phyloP scores from a whole-genome alignment of 2,329 filamentous ascomycete species.

The Paraphaeosphaeria minitans region DNA sequence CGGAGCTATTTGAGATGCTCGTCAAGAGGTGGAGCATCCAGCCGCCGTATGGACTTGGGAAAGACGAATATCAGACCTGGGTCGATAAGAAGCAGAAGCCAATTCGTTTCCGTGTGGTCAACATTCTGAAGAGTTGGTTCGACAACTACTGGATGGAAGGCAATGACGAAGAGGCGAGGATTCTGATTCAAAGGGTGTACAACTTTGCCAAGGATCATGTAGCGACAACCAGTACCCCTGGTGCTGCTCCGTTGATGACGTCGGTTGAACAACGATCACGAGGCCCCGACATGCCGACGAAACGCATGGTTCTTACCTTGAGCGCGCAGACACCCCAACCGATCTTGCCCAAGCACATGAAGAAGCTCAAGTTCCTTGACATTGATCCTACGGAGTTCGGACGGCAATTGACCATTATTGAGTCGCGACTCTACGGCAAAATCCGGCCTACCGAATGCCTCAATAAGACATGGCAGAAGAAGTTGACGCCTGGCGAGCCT shows the following conservation, averaged over 20 bases:
- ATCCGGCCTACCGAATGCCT: conserved; percentile 95
- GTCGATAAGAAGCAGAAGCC: conserved; percentile 93
- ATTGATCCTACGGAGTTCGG: conserved; percentile 96
- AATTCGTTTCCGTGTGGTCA: conserved; percentile 94
- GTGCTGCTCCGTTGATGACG: conserved; percentile 80
- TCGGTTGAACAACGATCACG: conserved; percentile 86
- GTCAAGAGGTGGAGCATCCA: conserved; percentile 92
- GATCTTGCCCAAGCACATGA: conserved; percentile 98
- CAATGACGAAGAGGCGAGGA: conserved; percentile 78
- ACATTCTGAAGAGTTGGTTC: conserved; percentile 98
- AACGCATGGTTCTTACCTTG: conserved; percentile 84
- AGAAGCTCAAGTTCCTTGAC: conserved; percentile 97
- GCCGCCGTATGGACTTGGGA: conserved; percentile 79
- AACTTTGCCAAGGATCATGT: conserved; percentile 90
- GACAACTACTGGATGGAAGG: conserved; percentile 99
- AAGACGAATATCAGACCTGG: conserved; percentile 83
- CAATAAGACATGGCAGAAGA: conserved; percentile 99
- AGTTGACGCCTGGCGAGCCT: conserved; percentile 77
- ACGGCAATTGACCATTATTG: conserved; percentile 95
- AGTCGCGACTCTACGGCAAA: conserved; percentile 91
- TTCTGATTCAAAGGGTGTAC: conserved; percentile 86
- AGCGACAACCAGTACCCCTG: conserved; percentile 90
- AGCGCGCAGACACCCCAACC: conserved; percentile 82
- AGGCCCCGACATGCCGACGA: conserved; percentile 84
- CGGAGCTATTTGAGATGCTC: conserved; percentile 89